Evolutionary conservation across 805 yeast species (phyloP), one percentile per base, ranked within the genome.

Genomic region (Zygoascus tannicola): DNA sequence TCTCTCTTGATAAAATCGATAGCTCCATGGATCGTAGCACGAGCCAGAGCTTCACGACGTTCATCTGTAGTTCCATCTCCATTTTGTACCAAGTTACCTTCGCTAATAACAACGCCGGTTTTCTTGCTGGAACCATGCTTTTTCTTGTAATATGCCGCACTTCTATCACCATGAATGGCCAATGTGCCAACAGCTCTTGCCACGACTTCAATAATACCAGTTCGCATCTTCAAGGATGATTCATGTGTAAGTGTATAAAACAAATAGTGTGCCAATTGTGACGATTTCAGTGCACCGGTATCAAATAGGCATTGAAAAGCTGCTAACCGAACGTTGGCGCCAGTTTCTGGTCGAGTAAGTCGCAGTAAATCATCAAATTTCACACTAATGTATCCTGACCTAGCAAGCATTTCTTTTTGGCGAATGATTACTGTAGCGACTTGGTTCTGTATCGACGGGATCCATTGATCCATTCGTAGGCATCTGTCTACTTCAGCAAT

Each of bases 401-500:
- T 60, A 0, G 81, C 78, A 35, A 92, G 63, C 32, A 67, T 60
- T 35, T 83, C 69, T 50, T 81, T 83, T 50, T 76, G 80, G 33
- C 64, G 61, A 19, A 87, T 52, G 22, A 87, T 75, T 4, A 75
- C 65, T 22, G 68, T 62, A 15, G 87, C 70, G 33, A 84, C 66
- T 32, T 70, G 49, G 45, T 72, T 59, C 42, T 77, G 80, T 49
- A 74, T 77, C 0, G 95, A 80, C 1, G 96, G 90, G 5, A 81
- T 70, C 94, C 94, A 86, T 35, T 75, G 78, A 56, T 90, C 97
- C 64, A 92, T 71, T 49, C 87, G 78, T 51, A 78, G 76, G 47
- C 79, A 73, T 46, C 97, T 71, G 44, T 80, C 76, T 38, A 92
- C 67, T 56, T 88, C 97, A 4, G 72, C 70, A 5, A 80, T 53